Percentiles rank a stretch among this genome's conserved stretches.
Evolutionary conservation across 495 filamentous ascomycete species (phyloP).

Genomic region (Glutinoglossum americanum): DNA sequence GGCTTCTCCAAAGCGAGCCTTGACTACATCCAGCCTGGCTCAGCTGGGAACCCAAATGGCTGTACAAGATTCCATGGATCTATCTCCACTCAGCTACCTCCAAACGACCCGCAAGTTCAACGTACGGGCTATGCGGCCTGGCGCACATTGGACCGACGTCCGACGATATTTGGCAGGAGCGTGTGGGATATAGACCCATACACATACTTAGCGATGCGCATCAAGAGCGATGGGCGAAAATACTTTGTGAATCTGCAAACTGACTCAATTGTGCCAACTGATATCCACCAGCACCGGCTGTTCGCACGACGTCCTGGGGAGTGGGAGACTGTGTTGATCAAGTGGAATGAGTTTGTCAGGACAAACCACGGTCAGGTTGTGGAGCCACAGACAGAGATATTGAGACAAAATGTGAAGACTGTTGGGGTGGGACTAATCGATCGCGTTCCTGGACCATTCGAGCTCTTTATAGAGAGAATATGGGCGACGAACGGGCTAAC

Average conservation of each 20-base stretch:
- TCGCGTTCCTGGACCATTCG: conserved; percentile 65
- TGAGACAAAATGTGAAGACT: conserved; percentile 63
- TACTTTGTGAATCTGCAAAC: conserved; percentile 95
- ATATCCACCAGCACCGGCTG: conserved; percentile 85
- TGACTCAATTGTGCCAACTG: conserved; percentile 73
- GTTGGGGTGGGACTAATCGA: conserved; percentile 81
- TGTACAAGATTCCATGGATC: conserved; percentile 63
- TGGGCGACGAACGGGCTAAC: conserved; percentile 50
- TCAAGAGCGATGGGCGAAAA: conserved; percentile 75
- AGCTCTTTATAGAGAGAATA: conserved; percentile 60
- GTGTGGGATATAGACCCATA: conserved; percentile 83
- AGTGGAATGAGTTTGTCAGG: conserved; percentile 79
- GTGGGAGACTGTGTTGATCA: conserved; percentile 85
- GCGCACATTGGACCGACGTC: conserved; percentile 36
- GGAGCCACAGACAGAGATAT: conserved; percentile 73
- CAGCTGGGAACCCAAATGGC: conserved; percentile 24
- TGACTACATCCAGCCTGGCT: conserved; percentile 32
- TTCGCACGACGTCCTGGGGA: conserved; percentile 60
- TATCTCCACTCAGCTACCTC: conserved; percentile 69
- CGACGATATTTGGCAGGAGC: conserved; percentile 56
- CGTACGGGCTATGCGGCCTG: conserved; percentile 76
- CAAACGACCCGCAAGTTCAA: conserved; percentile 45
- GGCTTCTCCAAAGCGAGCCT: conserved; percentile 57
- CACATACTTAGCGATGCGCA: conserved; percentile 64
- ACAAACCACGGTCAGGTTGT: conserved; percentile 81